Conservation (phyloP, 2,329 filamentous ascomycete species). For the Teratosphaeria nubilosa region DNA sequence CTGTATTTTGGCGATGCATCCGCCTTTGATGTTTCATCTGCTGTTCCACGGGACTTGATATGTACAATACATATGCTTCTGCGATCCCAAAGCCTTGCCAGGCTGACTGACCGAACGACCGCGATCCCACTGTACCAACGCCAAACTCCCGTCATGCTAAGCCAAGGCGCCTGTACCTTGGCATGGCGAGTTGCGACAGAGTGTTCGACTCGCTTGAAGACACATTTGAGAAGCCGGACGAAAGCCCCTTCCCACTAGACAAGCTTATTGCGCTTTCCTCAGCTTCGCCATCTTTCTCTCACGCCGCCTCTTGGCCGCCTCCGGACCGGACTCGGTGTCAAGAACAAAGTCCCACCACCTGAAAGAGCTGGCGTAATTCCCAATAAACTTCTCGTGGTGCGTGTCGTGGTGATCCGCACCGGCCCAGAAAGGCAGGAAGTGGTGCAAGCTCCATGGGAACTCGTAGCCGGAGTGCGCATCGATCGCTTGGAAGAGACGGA, state of each 20-base stretch:
- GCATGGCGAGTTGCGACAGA: background rate
- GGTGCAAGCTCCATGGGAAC: conserved; percentile 92
- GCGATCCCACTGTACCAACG: background rate
- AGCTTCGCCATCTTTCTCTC: conserved; percentile 64
- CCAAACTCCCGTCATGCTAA: background rate
- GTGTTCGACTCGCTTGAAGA: background rate
- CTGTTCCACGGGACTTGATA: background rate
- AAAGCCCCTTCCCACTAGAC: background rate
- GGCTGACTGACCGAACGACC: background rate
- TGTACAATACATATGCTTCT: background rate
- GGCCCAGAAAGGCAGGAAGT: conserved; percentile 96
- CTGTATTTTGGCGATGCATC: too few relatives aligned
- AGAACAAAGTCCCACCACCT: conserved; percentile 96
- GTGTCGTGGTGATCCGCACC: conserved; percentile 93
- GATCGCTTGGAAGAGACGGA: conserved; percentile 92
- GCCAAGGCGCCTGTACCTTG: background rate
- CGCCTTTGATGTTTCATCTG: background rate
- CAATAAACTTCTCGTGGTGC: conserved; percentile 97
- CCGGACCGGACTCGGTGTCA: conserved; percentile 85
- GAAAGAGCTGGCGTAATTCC: conserved; percentile 97
- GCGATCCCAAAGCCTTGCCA: background rate
- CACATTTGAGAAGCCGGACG: background rate
- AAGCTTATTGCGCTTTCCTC: conserved; percentile 55
- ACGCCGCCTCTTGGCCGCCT: conserved; percentile 72
- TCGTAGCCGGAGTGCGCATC: conserved; percentile 97